A percentile compares a stretch with the other conserved stretches of the same genome.
Conservation (phyloP, 805 yeast species). For the Candida oleophila region DNA sequence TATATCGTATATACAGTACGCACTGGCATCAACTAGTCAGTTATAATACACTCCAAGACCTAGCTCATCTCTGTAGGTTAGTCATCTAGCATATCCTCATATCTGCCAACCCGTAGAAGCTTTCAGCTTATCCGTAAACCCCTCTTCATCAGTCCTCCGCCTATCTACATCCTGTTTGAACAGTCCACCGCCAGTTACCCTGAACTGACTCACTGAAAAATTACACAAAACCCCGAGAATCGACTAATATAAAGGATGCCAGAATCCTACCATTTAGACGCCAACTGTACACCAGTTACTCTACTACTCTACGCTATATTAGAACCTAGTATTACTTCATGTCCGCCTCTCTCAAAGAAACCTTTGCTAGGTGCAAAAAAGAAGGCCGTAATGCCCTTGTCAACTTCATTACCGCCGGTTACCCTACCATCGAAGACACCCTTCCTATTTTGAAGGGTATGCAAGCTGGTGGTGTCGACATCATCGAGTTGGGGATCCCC, state of each 20-base stretch:
- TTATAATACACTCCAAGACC: too few relatives aligned
- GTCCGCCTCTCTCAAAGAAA: slow-evolving; percentile 57
- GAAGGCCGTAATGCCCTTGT: slow-evolving; percentile 84
- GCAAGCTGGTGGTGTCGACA: slow-evolving; percentile 94
- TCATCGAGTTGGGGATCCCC: slow-evolving; percentile 94
- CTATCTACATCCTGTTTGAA: not conserved
- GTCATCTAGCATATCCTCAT: too few relatives aligned
- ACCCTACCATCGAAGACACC: slow-evolving; percentile 85
- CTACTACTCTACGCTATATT: not conserved
- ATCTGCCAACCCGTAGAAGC: too few relatives aligned
- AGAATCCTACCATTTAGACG: too few relatives aligned
- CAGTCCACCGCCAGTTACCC: slow-evolving; percentile 21
- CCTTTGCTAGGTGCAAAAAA: slow-evolving; percentile 57
- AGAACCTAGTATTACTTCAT: slow-evolving; percentile 19
- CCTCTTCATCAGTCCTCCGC: too few relatives aligned
- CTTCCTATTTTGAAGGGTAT: slow-evolving; percentile 81
- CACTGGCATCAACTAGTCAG: too few relatives aligned
- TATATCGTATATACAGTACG: too few relatives aligned
- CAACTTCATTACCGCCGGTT: slow-evolving; percentile 93
- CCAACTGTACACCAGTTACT: too few relatives aligned
- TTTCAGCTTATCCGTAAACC: too few relatives aligned
- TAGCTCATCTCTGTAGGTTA: too few relatives aligned
- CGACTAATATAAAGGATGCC: slow-evolving; percentile 9
- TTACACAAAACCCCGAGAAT: slow-evolving; percentile 1
- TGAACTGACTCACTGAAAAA: slow-evolving; percentile 29